Evolutionary conservation across 179 eudicot genomes (phyloP).

Genomic region (Heliamphora pulchella): DNA sequence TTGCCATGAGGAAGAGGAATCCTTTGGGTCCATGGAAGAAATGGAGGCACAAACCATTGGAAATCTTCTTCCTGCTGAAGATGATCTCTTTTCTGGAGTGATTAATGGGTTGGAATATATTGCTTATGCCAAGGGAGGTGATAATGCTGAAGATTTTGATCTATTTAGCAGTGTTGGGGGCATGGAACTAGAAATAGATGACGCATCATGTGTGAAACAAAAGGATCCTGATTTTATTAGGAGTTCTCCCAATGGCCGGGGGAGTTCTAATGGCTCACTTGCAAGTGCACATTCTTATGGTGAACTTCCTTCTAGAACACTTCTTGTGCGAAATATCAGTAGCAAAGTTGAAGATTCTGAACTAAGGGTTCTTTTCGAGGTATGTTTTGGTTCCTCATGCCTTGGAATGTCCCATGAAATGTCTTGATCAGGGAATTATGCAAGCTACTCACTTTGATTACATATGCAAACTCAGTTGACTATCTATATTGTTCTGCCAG

Average conservation of each 20-base stretch:
- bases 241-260: conserved; percentile 26
- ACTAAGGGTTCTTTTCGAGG: conserved; percentile 31
- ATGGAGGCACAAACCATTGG: conserved; percentile 40
- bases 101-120: conserved; percentile 36
- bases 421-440: background rate
- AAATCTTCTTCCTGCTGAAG: conserved; percentile 67
- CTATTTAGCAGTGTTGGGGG: conserved; percentile 60
- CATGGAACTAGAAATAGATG: conserved; percentile 53
- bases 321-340: conserved; percentile 19
- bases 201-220: conserved; percentile 20
- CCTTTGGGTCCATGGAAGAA: conserved; percentile 32
- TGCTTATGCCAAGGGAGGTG: conserved; percentile 25
- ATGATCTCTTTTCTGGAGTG: conserved; percentile 60
- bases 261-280: conserved; percentile 21
- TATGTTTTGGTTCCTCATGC: conserved; percentile 27
- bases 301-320: conserved; percentile 18
- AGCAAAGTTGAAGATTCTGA: conserved; percentile 20
- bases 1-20: conserved; percentile 25
- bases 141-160: conserved; percentile 56
- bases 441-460: background rate
- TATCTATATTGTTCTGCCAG: conserved; percentile 14
- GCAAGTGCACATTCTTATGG: conserved; percentile 21
- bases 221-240: conserved; percentile 28
- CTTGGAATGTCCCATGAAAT: background rate
- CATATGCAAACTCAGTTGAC: background rate